Evolutionary conservation across 768 basidiomycete genomes (phyloP), one percentile per base, ranked within the genome.

Genomic region (Leccinellum luteum): DNA sequence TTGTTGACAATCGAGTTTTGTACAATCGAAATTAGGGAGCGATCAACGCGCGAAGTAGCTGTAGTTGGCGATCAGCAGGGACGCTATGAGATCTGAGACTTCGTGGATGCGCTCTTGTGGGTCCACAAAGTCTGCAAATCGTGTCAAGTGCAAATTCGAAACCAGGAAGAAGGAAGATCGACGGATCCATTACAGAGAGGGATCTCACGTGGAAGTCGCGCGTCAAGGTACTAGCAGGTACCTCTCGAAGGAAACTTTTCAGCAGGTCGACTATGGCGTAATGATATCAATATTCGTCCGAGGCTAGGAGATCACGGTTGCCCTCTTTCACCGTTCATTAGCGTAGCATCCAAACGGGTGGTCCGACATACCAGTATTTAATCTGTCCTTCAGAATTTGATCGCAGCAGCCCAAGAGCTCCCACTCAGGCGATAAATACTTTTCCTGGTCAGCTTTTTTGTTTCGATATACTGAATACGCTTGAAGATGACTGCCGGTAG

Each of bases 361-460:
- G 43, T 3, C 13, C 14, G 28, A 75, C 86, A 60, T 64, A 93
- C 94, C 93, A 60, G 78, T 71, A 69, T 99, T 98, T 76, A 98
- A 99, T 59, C 87, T 84, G 69, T 98, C 97, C 68, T 89, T 93
- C 47, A 99, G 78, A 52, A 78, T 84, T 97, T 97, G 78, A 98
- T 94, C 57, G 96, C 94, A 32, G 94, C 90, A n/a, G n/a, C n/a
- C n/a, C n/a, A n/a, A 61, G 93, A 92, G 71, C 92, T 94, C 25
- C 95, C 95, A 68, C 90, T 94, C 58, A 99, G 75, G 58, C 97
- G 86, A 75, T 98, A 99, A 58, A 99, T 96, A 34, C 97, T 99
- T 97, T 68, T 99, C 97, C 63, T 91, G 86, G 60, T 98, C 92
- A 21, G 97, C 96, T 91, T 83, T 77, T 95, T 95, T 19, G 85